Evolutionary conservation across 495 filamentous ascomycete genomes (phyloP).

Genomic region (Platismatia glauca): DNA sequence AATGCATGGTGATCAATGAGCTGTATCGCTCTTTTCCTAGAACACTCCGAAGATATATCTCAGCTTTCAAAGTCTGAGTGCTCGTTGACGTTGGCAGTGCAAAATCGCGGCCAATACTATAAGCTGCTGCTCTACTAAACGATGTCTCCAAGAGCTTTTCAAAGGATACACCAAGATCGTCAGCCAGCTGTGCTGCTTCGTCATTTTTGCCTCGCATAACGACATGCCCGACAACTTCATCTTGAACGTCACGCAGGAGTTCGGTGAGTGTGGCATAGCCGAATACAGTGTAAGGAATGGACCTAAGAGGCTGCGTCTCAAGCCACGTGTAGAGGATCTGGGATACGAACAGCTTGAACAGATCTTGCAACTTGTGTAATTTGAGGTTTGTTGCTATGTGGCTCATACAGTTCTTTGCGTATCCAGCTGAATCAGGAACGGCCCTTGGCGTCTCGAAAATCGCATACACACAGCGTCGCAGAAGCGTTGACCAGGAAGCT

Average conservation of each 20-base stretch:
- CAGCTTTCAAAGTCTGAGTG: conserved; percentile 49
- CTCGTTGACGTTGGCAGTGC: conserved; percentile 46
- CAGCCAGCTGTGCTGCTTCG: conserved; percentile 49
- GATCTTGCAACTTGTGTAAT: conserved; percentile 50
- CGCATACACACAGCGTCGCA: conserved; percentile 78
- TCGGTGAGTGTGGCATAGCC: conserved; percentile 61
- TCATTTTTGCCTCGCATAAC: conserved; percentile 70
- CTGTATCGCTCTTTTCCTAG: conserved; percentile 59
- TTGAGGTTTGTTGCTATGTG: conserved; percentile 55
- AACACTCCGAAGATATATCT: conserved; percentile 56
- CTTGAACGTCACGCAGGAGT: conserved; percentile 62
- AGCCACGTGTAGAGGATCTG: conserved; percentile 95
- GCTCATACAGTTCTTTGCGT: conserved; percentile 63
- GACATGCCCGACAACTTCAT: conserved; percentile 74
- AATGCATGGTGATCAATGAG: conserved; percentile 52
- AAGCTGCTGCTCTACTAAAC: conserved; percentile 75
- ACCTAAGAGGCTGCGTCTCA: conserved; percentile 48
- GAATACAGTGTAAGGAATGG: conserved; percentile 76
- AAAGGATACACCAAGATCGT: conserved; percentile 43
- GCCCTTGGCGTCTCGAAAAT: conserved; percentile 81
- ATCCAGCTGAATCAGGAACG: conserved; percentile 49
- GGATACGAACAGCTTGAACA: conserved; percentile 83
- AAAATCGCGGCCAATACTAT: conserved; percentile 73
- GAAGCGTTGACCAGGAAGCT: conserved; percentile 68
- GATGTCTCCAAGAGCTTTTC: conserved; percentile 52